Evolutionary conservation across 495 filamentous ascomycete species (phyloP), one percentile per base, ranked within the genome.

Genomic region (Penicillium paradoxum): DNA sequence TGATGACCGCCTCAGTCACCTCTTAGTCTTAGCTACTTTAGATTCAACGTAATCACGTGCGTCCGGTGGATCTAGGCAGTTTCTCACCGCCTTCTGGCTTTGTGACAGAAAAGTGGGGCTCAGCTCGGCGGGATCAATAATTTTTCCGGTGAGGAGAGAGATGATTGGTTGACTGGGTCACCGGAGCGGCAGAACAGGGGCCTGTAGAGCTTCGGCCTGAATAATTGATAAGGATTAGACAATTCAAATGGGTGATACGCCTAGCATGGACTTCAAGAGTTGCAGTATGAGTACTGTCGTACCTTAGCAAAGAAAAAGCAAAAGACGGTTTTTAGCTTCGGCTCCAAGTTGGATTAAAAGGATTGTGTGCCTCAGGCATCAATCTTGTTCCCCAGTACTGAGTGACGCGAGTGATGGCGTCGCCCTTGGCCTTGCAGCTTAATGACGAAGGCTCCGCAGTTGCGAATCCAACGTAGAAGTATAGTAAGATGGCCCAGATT

Each of bases 1-100:
- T 76, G 44, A 48, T 68, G 51, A 39, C 37, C 22, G 34, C 17
- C 45, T 42, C 25, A 46, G 34, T 50, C 55, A 15, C 50, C 24
- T 45, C 34, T 32, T 27, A 27, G 7, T 7, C 24, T 46, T 43
- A 49, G 37, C 18, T 53, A 53, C 41, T 51, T 55, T 58, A 51
- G 32, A 29, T 51, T 50, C 54, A 57, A 58, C 38, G 30, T 30
- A 40, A 34, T 45, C 51, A 39, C 44, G 43, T 47, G 42, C 13
- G 45, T 4, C 11, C 33, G 10, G 33, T 29, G 41, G n/a, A 11
- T 14, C 14, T 40, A 4, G 29, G n/a, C 4, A 13, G 37, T 40
- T 40, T 50, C 24, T 45, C 21, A 53, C 50, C 42, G 42, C 50
- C 30, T 53, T 19, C 32, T 27, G 24, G 24, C 0, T 38, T 25